Conservation (phyloP, 305 asterid genomes). For the Fraxinus paxiana region DNA sequence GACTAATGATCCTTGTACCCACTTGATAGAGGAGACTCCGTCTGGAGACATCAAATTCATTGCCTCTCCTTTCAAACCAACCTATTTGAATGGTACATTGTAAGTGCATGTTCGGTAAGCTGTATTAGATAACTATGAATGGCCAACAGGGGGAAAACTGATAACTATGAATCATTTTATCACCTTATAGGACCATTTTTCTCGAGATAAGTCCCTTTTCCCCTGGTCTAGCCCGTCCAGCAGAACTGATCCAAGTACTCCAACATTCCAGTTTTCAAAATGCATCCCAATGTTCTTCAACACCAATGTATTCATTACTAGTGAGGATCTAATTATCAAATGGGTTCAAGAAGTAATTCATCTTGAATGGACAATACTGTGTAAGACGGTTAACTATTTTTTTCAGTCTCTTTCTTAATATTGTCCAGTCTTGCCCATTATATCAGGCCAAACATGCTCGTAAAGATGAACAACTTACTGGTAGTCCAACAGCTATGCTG, state of each 20-base stretch:
- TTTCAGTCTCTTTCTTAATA: background rate
- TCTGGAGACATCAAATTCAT: constrained; percentile 48
- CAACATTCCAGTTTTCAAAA: constrained; percentile 57
- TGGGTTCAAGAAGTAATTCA: background rate
- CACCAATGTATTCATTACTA: background rate
- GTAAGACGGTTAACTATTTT: background rate
- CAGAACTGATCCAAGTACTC: constrained; percentile 47
- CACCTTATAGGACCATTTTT: constrained; percentile 77
- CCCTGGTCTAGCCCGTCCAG: constrained; percentile 61
- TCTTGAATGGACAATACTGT: background rate
- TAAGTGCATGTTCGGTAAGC: background rate
- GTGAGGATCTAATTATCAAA: background rate
- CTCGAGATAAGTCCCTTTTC: constrained; percentile 45
- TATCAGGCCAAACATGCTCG: background rate
- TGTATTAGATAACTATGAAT: background rate
- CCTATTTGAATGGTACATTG: constrained; percentile 27
- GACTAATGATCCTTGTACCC: constrained; percentile 42
- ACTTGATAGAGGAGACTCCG: constrained; percentile 44
- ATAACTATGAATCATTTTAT: background rate
- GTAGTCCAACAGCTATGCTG: constrained; percentile 71
- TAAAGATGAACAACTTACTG: constrained; percentile 37
- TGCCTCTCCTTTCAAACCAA: constrained; percentile 62
- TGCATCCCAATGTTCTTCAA: constrained; percentile 61
- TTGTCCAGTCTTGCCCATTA: background rate
- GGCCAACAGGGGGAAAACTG: background rate